Evolutionary conservation across 192 early-diverging fungal genomes (phyloP), one percentile per base, ranked within the genome.

Genomic region (Linnemannia exigua): DNA sequence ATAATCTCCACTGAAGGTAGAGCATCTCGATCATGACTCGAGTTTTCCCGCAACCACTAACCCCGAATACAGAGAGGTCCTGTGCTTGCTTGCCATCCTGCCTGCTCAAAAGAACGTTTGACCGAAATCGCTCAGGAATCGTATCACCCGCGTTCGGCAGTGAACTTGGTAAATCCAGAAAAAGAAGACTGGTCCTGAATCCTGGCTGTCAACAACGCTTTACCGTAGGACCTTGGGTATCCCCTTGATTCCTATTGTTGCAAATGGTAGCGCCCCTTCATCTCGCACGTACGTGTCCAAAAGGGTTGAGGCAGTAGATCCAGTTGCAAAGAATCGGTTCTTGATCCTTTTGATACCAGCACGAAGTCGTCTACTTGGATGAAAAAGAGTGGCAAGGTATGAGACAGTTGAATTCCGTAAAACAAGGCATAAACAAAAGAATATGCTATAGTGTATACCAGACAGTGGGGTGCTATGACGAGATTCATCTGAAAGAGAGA

Each of bases 301-400:
- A 74, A 74, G 54, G 14, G 35, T 17, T 15, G 47, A n/a, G 5
- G 35, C 11, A 7, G 38, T 6, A 37, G 70, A 72, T 72, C 70
- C 47, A 11, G 70, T 5, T 28, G 35, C 17, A 31, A 72, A 72
- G 41, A 72, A 72, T 44, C 38, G 6, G 70, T 72, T 37, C 38
- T 36, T 44, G 70, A 72, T 72, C 41, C 38, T 72, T 72, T 50
- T 72, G 46, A 72, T 37, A 37, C 28, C 70, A 33, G 70, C 25
- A 28, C 28, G 17, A 31, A 72, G 19, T 72, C 70, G 44, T 7
- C 70, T 72, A 31, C 22, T 70, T 12, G 37, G 1, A 31, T 4
- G 44, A 72, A 72, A 25, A 66, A 22, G 61, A 66, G 48, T 9
- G 41, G 41, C 41, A 44, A 9, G 41, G 41, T 6, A 44, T 44